Evolutionary conservation across 805 yeast species (phyloP), one percentile per base, ranked within the genome.

Genomic region (Candida caryicola): DNA sequence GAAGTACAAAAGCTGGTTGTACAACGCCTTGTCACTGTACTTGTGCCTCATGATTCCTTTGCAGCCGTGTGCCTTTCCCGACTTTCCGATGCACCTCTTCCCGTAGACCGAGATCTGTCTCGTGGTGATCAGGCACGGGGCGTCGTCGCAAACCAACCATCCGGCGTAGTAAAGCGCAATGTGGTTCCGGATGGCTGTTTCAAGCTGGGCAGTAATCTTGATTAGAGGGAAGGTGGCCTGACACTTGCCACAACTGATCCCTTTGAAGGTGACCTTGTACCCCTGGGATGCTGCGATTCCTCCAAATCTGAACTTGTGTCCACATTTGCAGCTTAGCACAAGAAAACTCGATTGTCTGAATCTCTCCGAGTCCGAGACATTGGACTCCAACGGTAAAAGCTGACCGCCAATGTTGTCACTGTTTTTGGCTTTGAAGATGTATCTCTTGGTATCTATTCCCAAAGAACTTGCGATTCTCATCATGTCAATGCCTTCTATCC

Each of bases 41-140:
- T 73, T 74, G 60, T 80, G 85, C 42, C 77, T 69, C 88, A 89
- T 83, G 8, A 83, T 77, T 27, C 98, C 97, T 51, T 85, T 83
- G 54, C 86, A 81, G 15, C 79, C 79, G 46, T 67, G 73, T 1
- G 81, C 79, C 29, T 66, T 72, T 2, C 86, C 86, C 52, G 73
- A 74, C 41, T 60, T 60, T 29, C 86, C 84, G 42, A 88, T 71
- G 59, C 98, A 89, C 48, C 91, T 74, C 49, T 82, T 79, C 37
- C 98, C 98, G 54, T 86, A 88, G 3, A 90, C 96, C 15, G 90
- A 79, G 17, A 93, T 74, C 55, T 90, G 95, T 45, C 96, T 73
- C 0, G 97, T 90, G 12, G 72, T 71, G 37, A 77, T 69, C 2
- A 85, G 86, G 64, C 98, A 91, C 1, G 93, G 75, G 4, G 79